phyloP scores from a whole-genome alignment of 495 filamentous ascomycete genomes.

The Aspergillus ostianus region DNA sequence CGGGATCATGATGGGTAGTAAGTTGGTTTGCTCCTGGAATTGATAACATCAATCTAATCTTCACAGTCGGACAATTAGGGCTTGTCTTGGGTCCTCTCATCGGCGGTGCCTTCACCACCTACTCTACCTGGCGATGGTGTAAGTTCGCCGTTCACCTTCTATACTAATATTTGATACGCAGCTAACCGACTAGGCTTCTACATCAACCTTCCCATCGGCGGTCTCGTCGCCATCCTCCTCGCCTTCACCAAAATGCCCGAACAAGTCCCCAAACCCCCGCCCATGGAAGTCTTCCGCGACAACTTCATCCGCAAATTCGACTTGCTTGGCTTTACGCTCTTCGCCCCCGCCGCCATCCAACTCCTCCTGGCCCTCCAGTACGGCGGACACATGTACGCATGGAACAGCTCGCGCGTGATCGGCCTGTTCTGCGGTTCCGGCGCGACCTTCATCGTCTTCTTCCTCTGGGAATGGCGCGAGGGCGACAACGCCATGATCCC shows the following conservation, averaged over 20 bases:
- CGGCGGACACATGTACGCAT: conserved; percentile 24
- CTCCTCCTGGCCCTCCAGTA: conserved; percentile 29
- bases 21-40: conserved; percentile 19
- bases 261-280: conserved; percentile 34
- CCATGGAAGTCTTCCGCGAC: background rate
- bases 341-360: conserved; percentile 39
- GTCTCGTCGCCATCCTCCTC: conserved; percentile 36
- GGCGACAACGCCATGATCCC: conserved; percentile 52
- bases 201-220: conserved; percentile 57
- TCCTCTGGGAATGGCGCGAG: conserved; percentile 40
- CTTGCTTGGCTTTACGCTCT: conserved; percentile 36
- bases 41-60: background rate
- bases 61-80: conserved; percentile 21
- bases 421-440: conserved; percentile 27
- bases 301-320: conserved; percentile 32
- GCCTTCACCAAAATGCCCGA: conserved; percentile 30
- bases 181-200: conserved; percentile 43
- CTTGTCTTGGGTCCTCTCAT: conserved; percentile 48
- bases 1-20: conserved; percentile 21
- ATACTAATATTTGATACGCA: background rate
- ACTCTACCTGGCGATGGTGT: conserved; percentile 50
- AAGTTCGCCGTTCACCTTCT: conserved; percentile 6
- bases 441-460: conserved; percentile 23
- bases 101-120: conserved; percentile 53
- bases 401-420: conserved; percentile 22